These are phyloP conservation scores for Fusarium lyarnte DNA, from an alignment of 2,329 filamentous ascomycete species.

Conservation along the genomic window DNA sequence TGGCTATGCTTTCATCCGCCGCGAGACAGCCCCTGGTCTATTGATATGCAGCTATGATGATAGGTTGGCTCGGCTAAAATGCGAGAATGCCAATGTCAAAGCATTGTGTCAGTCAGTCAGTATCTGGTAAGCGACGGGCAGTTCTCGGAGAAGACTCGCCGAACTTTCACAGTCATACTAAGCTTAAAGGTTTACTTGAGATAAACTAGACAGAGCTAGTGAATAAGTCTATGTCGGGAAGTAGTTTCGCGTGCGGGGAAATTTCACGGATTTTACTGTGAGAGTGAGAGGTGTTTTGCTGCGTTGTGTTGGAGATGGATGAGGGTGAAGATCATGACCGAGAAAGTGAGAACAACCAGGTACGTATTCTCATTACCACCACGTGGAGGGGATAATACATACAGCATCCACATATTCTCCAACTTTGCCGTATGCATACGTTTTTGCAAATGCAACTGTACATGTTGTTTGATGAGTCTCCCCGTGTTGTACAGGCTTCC, in stretches of 20 bases:
- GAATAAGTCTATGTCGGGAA: background rate
- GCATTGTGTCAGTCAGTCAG: background rate
- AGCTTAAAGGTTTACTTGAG: background rate
- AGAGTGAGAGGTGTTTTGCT: background rate
- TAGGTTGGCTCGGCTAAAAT: constrained; percentile 17
- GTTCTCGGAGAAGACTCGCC: background rate
- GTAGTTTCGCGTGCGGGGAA: constrained; percentile 26
- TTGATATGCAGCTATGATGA: constrained; percentile 16
- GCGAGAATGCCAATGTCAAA: background rate
- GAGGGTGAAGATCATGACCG: constrained; percentile 15
- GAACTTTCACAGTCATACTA: background rate
- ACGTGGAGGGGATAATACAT: constrained; percentile 13
- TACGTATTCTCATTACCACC: background rate
- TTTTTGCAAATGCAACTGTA: background rate
- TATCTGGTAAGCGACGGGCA: background rate
- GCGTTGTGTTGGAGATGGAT: constrained; percentile 25
- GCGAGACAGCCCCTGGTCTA: background rate
- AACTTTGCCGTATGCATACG: constrained; percentile 1
- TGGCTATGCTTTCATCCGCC: constrained; percentile 8
- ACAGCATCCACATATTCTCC: constrained; percentile 5
- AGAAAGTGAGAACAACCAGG: background rate
- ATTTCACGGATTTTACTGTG: background rate
- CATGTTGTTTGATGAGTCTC: background rate
- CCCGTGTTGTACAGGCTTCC: constrained; percentile 20
- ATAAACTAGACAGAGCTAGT: background rate